Conservation (phyloP, 2,329 filamentous ascomycete species). For the Xylariaceae sp. region DNA sequence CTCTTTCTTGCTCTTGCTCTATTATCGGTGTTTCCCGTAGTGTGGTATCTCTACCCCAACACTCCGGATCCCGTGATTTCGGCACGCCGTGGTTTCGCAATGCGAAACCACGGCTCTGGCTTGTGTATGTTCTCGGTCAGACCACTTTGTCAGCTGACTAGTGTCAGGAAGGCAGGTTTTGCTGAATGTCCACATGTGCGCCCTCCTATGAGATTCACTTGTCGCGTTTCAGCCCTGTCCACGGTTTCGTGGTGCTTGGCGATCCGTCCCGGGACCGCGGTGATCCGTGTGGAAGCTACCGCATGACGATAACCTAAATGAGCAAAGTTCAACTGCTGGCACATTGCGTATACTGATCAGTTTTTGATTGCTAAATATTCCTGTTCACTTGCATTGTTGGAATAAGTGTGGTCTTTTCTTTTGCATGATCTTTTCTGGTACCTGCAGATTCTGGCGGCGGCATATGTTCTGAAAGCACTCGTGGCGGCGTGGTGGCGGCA, state of each 20-base stretch:
- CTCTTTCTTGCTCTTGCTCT: no score
- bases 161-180: background rate
- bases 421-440: constrained; percentile 14
- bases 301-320: constrained; percentile 12
- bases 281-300: constrained; percentile 34
- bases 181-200: background rate
- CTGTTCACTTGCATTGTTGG: background rate
- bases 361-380: background rate
- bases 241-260: constrained; percentile 40
- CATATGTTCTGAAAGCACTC: constrained; percentile 13
- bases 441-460: constrained; percentile 4
- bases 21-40: background rate
- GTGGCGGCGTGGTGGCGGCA: constrained; percentile 8
- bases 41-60: background rate
- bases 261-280: constrained; percentile 31
- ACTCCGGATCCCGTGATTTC: constrained; percentile 5
- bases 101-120: constrained; percentile 6
- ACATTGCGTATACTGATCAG: background rate
- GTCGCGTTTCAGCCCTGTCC: constrained; percentile 37
- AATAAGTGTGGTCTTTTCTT: background rate
- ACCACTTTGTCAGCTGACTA: background rate
- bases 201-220: constrained; percentile 16
- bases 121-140: background rate
- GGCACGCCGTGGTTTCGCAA: constrained; percentile 14
- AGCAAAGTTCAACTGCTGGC: constrained; percentile 1